Base-by-base conservation (phyloP, 805 yeast genomes). In the Monosporozyma unispora region DNA sequence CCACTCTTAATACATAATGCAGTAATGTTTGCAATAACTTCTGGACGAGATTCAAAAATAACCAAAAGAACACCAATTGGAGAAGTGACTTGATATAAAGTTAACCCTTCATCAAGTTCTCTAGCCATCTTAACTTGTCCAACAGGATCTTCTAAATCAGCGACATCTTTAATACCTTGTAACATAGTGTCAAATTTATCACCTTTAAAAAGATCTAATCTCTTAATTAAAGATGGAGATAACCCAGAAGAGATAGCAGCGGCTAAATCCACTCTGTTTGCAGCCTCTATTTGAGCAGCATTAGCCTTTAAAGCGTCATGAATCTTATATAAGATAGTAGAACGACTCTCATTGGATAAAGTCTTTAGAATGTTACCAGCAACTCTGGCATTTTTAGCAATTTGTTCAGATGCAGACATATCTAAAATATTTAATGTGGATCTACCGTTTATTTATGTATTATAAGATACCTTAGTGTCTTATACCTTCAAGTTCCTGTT, bases 31-130 rank as follows among this genome's bases (percentile, higher is more conserved):
- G 99, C 99, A 71, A 93, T 93, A 10, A 93, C 99, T 66, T 93
- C 99, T 37, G 99, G 99, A 61, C 99, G 79, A 28, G 96, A 81
- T 69, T 93, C 99, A 66, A 93, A 93, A 49, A 93, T 95, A 44
- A 93, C 89, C 53, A 93, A 73, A 43, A 93, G 68, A 0, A 88
- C 97, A 18, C 99, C 99, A 4, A 93, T 89, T 12, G 99, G 99
- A 25, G 96, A 86, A 4, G 96, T 84, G 11, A 91, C 76, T 62
- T 96, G 74, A 67, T 81, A 84, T 52, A 93, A 71, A 46, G 81
- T 84, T 54, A 93, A 77, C n/a, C 87, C 95, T 48, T 88, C 96
- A 64, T 93, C 99, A 29, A 93, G 72, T 65, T 87, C 80, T 41
- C 83, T 81, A 35, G 95, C 89, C 58, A 93, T 72, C 2, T 93